Base-by-base conservation (phyloP, 108 stramenopile genomes). In the Fistulifera pelliculosa region DNA sequence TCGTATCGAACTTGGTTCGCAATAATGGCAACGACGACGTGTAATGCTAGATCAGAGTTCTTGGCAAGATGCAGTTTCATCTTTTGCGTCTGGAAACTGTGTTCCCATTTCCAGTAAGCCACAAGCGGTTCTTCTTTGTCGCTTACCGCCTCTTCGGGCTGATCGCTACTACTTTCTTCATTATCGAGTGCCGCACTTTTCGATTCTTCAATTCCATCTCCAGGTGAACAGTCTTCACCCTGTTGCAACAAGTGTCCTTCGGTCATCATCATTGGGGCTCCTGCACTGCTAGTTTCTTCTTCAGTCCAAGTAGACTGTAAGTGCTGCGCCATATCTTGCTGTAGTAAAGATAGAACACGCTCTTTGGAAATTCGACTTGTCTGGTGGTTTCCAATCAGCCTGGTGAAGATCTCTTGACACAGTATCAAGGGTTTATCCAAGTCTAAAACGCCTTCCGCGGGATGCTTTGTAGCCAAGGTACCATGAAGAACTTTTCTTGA, bases 11-110 rank as follows among this genome's bases (percentile, higher is more conserved):
- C 64, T 56, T 75, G 74, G 41, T 70, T 75, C 31, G 50, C 60
- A 18, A 77, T 47, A 39, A 77, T 72, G 0, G 76, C 61, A 35
- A 77, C 19, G 35, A 77, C 64, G 24, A 72, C 67, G 43, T 77
- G 76, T 14, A 77, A 47, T 0, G 70, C 70, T 6, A 77, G 62
- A 56, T 77, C 76, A 0, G 76, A 59, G 19, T 65, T 47, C 35
- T 68, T 56, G 26, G 76, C 76, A 31, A 77, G 39, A 50, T 77
- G 76, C 60, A 77, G 47, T 24, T 68, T 57, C 56, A 77, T 66
- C 41, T 72, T 68, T 47, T 77, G 71, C 13, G 64, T 50, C 10
- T 40, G 51, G 12, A 56, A 54, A 11, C 67, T 56, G 42, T 77
- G 55, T 47, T 72, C 71, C 76, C 76, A 77, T 1, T 24, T 27